Base-by-base conservation (phyloP, 1,284 basidiomycete species). In the Ceratobasidium theobromae region DNA sequence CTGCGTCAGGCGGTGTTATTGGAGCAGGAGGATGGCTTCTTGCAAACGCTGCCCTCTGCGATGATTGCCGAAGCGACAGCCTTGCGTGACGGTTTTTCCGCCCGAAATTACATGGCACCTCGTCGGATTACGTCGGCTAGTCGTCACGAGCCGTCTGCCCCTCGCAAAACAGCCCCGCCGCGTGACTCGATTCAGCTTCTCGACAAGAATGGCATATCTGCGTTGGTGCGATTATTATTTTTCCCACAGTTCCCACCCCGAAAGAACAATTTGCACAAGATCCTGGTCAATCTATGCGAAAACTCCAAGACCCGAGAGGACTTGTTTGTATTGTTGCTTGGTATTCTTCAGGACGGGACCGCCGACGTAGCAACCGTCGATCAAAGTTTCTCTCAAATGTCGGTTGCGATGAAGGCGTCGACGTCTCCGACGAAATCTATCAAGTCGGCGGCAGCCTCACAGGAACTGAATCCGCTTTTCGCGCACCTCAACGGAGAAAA, bases 271-370 rank as follows among this genome's bases (percentile, higher is more conserved):
- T 82, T 99, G 21, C 91, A 94, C 77, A 91, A 91, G 75, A 90
- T 98, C 1, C 85, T 99, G 28, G 88, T 93, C 70, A 96, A 99
- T 75, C 81, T 99, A 3, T 98, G 95, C 76, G 95, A 99, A 78
- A 99, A 99, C 75, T 81, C 86, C 1, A 93, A 91, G 75, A 96
- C 95, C 1, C 85, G 96, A 21, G 86, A 86, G 2, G 97, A 99
- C 72, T 82, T 99, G 28, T 91, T 99, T 79, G 95, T 94, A 74
- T 83, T 98, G 28, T 83, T 99, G 18, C 82, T 99, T 11, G 89
- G 86, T 69, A 93, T 99, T 68, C 80, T 99, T 3, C 93, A 98
- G 75, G 97, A 98, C 72, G 96, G 96, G 16, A 91, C 94, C 0
- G 93, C 91, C 12, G 97, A 98, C 75, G 82, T 96, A 9, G 87